A percentile compares a stretch with the other conserved stretches of the same genome.
phyloP scores from a whole-genome alignment of 345 rosid species.

The Populus euphratica region DNA sequence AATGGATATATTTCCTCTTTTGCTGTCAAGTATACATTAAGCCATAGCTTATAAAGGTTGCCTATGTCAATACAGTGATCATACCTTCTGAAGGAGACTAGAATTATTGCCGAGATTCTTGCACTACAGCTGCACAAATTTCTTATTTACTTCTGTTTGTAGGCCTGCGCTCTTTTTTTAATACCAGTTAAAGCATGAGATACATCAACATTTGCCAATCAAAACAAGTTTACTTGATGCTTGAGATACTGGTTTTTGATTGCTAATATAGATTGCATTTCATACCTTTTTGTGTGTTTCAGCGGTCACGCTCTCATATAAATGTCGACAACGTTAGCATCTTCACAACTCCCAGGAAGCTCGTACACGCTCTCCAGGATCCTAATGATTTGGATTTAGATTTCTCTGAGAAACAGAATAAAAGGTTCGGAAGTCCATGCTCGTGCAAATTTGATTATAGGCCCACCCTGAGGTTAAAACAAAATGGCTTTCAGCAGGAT shows the following conservation, averaged over 20 bases:
- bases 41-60: not conserved
- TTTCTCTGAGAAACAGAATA: slow-evolving; percentile 36
- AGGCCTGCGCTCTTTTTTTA: not conserved
- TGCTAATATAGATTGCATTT: slow-evolving; percentile 11
- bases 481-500: too few species aligned
- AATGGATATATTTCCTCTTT: not conserved
- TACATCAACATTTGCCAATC: not conserved
- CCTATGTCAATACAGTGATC: not conserved
- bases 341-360: slow-evolving; percentile 75
- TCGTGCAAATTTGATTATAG: too few species aligned
- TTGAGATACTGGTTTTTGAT: slow-evolving; percentile 5
- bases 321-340: slow-evolving; percentile 42
- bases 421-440: slow-evolving; percentile 45
- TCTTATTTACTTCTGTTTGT: not conserved
- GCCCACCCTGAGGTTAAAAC: too few species aligned
- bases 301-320: slow-evolving; percentile 55
- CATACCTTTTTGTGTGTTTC: slow-evolving; percentile 27
- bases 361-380: slow-evolving; percentile 74
- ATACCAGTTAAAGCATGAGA: slow-evolving; percentile 3
- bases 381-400: slow-evolving; percentile 44
- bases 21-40: not conserved
- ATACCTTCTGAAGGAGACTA: not conserved
- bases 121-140: not conserved
- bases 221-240: not conserved
- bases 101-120: not conserved